A percentile compares a stretch with the other conserved stretches of the same genome.
Evolutionary conservation across 1,284 basidiomycete genomes (phyloP).

Genomic region (Hemileia vastatrix): DNA sequence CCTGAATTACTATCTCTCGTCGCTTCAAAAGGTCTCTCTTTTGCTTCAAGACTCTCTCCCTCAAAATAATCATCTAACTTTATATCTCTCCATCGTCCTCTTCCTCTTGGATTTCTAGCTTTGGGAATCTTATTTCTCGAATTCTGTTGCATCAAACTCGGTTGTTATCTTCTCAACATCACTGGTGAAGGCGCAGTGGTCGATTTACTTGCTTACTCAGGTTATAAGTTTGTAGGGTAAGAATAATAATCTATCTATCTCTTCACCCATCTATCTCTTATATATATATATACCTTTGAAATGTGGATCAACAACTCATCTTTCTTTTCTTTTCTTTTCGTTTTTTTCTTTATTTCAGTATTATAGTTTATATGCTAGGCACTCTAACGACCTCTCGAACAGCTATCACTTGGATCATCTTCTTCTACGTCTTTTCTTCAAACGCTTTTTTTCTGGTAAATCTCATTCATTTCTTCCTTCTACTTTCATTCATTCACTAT

Average conservation of each 20-base stretch:
- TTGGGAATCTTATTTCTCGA: slow-evolving; percentile 61
- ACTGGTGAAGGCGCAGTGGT: slow-evolving; percentile 60
- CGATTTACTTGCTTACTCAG: slow-evolving; percentile 62
- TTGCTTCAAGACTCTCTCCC: background rate
- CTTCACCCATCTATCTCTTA: too few relatives aligned
- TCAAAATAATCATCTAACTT: background rate
- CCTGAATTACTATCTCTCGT: slow-evolving; percentile 81
- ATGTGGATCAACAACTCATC: background rate
- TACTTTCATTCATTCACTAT: background rate
- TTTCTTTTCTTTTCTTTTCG: slow-evolving; percentile 15
- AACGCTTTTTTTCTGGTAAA: slow-evolving; percentile 88
- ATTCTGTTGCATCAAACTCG: slow-evolving; percentile 76
- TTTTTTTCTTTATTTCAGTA: slow-evolving; percentile 47
- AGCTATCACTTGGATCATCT: slow-evolving; percentile 60
- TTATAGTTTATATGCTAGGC: slow-evolving; percentile 60
- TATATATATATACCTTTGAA: too few relatives aligned
- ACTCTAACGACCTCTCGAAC: slow-evolving; percentile 56
- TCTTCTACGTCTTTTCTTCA: slow-evolving; percentile 73
- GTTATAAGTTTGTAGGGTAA: slow-evolving; percentile 95
- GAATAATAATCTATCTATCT: slow-evolving; percentile 20
- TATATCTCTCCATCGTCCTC: background rate
- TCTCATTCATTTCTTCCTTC: slow-evolving; percentile 27
- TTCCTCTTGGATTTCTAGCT: slow-evolving; percentile 1
- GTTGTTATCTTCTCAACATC: slow-evolving; percentile 82
- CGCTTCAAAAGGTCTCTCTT: slow-evolving; percentile 68